A percentile compares a stretch with the other conserved stretches of the same genome.
These are phyloP conservation scores for Blastobotrys attinorum DNA, from an alignment of 805 yeast species.

Conservation along the genomic window DNA sequence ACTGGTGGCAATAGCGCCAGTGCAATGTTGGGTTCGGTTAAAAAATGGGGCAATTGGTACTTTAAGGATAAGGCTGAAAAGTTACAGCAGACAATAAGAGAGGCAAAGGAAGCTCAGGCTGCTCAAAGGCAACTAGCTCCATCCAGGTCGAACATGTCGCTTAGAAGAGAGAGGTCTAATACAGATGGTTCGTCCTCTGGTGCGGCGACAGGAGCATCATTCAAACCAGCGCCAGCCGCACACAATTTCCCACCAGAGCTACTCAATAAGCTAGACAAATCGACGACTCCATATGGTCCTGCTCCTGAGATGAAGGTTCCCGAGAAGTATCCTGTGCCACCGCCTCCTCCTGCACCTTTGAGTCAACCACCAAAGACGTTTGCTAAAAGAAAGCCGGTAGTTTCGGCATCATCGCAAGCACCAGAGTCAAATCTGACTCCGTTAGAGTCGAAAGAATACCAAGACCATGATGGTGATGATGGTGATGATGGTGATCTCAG, in stretches of 20 bases:
- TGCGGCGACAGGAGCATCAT: no score
- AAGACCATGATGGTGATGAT: no score
- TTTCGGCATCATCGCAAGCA: background rate
- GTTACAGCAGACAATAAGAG: background rate
- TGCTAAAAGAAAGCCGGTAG: constrained; percentile 15
- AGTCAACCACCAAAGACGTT: constrained; percentile 12
- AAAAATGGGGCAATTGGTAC: constrained; percentile 24
- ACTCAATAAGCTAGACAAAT: constrained; percentile 14
- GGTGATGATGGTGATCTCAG: no score
- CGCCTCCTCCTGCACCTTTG: constrained; percentile 5
- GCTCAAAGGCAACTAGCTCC: no score
- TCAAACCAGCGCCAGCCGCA: constrained; percentile 20
- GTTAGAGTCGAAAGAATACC: no score
- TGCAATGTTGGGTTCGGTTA: constrained; percentile 16
- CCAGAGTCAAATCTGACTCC: no score
- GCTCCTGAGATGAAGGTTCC: constrained; percentile 20
- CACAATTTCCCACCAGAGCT: constrained; percentile 25
- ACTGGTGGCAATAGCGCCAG: background rate
- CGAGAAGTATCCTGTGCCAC: constrained; percentile 6
- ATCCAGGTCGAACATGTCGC: no score
- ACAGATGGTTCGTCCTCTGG: no score
- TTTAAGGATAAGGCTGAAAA: constrained; percentile 13
- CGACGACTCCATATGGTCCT: constrained; percentile 15
- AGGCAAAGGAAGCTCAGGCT: background rate
- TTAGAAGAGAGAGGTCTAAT: no score